phyloP scores from a whole-genome alignment of 1,284 basidiomycete genomes.

The Polyporus tsugae region DNA sequence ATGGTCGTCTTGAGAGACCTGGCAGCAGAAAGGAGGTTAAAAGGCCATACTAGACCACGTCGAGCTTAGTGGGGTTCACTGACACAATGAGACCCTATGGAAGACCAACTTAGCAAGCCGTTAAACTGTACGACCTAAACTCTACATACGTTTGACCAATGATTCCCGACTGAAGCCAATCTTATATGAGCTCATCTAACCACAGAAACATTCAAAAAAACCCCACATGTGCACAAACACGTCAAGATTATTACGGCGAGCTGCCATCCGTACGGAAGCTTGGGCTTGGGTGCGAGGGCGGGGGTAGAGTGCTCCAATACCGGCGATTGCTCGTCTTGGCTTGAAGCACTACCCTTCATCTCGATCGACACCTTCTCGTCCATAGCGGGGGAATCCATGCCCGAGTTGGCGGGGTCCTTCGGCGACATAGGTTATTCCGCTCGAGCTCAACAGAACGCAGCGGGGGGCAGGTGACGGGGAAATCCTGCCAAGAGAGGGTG shows the following conservation, averaged over 20 bases:
- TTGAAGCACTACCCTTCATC: conserved; percentile 28
- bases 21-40: neutral
- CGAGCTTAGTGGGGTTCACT: conserved; percentile 10
- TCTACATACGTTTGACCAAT: conserved; percentile 52
- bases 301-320: conserved; percentile 24
- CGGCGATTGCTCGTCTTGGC: conserved; percentile 19
- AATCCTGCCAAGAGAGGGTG: neutral
- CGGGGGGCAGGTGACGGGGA: conserved; percentile 1
- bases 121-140: conserved; percentile 11
- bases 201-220: neutral
- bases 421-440: conserved; percentile 24
- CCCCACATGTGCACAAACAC: conserved; percentile 44
- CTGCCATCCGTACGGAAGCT: conserved; percentile 41
- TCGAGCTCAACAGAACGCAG: neutral
- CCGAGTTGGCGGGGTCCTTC: conserved; percentile 21
- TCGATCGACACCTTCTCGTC: conserved; percentile 37
- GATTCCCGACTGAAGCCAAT: conserved; percentile 49
- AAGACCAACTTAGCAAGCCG: neutral
- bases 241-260: conserved; percentile 42
- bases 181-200: conserved; percentile 10
- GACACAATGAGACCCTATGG: conserved; percentile 53
- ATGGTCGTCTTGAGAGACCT: conserved; percentile 54
- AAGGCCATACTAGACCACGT: neutral
- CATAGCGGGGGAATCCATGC: conserved; percentile 31
- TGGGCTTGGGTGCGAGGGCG: conserved; percentile 26